Conservation (phyloP, 208 protist genomes). For the Crithidia sp. region DNA sequence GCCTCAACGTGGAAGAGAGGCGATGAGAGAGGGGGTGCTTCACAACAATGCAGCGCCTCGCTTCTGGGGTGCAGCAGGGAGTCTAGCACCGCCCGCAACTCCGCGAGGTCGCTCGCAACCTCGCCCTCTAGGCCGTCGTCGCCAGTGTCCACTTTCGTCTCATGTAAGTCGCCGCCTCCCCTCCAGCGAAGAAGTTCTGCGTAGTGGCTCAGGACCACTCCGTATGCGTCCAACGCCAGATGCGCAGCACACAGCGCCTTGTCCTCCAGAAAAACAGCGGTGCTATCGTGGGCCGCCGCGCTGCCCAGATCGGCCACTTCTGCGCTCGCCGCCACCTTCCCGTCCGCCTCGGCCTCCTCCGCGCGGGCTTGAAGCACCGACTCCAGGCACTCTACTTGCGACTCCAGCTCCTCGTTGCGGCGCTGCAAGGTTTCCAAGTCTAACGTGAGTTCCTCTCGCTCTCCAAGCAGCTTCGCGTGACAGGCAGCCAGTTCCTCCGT, state of each 20-base stretch:
- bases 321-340: background rate
- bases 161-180: background rate
- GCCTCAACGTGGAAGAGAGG: background rate
- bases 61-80: background rate
- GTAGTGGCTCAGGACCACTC: constrained; percentile 6
- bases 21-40: background rate
- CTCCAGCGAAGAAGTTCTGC: constrained; percentile 1
- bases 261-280: background rate
- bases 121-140: constrained; percentile 1
- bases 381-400: background rate
- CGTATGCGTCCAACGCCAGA: constrained; percentile 25
- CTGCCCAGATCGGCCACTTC: no score
- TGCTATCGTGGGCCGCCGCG: background rate
- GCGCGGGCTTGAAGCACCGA: background rate
- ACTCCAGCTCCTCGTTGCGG: constrained; percentile 13
- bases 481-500: constrained; percentile 9
- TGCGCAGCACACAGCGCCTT: constrained; percentile 14
- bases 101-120: constrained; percentile 23
- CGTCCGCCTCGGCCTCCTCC: background rate
- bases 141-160: background rate
- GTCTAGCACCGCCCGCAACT: constrained; percentile 12
- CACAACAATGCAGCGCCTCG: background rate
- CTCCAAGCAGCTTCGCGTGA: constrained; percentile 9
- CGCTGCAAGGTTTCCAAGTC: constrained; percentile 22
- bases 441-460: background rate